These are phyloP conservation scores for Triangularia verruculosa DNA, from an alignment of 2,329 filamentous ascomycete species.

Conservation along the genomic window DNA sequence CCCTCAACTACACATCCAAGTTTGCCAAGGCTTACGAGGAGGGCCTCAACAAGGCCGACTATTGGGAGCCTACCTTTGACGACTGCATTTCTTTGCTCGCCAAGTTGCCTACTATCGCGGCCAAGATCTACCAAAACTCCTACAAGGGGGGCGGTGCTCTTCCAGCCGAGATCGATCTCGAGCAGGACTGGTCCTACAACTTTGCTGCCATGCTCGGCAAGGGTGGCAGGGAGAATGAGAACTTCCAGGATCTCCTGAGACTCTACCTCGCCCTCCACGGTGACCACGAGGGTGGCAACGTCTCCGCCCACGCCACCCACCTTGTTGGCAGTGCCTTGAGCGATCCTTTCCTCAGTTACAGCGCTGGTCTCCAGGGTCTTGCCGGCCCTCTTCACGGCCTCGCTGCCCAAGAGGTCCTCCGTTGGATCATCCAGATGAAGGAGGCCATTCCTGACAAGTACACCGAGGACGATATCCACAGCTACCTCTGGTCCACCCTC, in stretches of 20 bases:
- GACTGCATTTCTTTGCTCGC: slow-evolving; percentile 91
- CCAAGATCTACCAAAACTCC: slow-evolving; percentile 94
- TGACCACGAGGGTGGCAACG: slow-evolving; percentile 97
- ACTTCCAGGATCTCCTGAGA: slow-evolving; percentile 91
- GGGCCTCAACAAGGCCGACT: slow-evolving; percentile 90
- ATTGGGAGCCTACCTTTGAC: slow-evolving; percentile 98
- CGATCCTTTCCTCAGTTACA: slow-evolving; percentile 94
- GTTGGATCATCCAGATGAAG: slow-evolving; percentile 97
- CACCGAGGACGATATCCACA: slow-evolving; percentile 75
- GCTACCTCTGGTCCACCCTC: slow-evolving; percentile 89
- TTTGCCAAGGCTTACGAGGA: slow-evolving; percentile 92
- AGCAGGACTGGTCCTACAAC: slow-evolving; percentile 98
- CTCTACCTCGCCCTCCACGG: slow-evolving; percentile 95
- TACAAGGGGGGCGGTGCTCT: slow-evolving; percentile 73
- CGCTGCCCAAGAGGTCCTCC: slow-evolving; percentile 92
- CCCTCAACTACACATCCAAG: slow-evolving; percentile 90
- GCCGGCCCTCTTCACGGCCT: slow-evolving; percentile 90
- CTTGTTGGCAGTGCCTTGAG: slow-evolving; percentile 91
- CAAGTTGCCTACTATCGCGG: slow-evolving; percentile 94
- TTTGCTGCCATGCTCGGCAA: slow-evolving; percentile 96
- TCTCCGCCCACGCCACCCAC: slow-evolving; percentile 93
- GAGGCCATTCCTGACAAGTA: slow-evolving; percentile 75
- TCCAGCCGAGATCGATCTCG: slow-evolving; percentile 70
- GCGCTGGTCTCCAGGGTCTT: slow-evolving; percentile 89
- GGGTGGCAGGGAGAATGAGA: slow-evolving; percentile 79